phyloP scores from a whole-genome alignment of 1,284 basidiomycete species.

The Agroathelia rolfsii region DNA sequence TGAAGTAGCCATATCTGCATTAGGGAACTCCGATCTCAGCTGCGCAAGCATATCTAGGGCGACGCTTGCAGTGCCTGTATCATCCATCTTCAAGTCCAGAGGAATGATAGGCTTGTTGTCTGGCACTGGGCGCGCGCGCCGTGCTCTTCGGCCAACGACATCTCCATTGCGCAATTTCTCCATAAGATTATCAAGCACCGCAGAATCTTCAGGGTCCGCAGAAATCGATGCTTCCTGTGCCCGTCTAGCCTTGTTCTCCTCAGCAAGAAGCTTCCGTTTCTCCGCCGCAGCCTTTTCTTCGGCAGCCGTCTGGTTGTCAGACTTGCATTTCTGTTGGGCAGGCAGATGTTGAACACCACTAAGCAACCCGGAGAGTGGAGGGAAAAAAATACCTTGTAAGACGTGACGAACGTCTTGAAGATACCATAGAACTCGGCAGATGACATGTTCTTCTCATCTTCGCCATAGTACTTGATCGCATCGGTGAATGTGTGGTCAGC shows the following conservation, averaged over 20 bases:
- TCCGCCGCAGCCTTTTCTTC: conserved; percentile 57
- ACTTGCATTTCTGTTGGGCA: conserved; percentile 68
- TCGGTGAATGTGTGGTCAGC: conserved; percentile 77
- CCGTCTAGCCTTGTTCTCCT: conserved; percentile 50
- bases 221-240: conserved; percentile 30
- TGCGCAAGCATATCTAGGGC: conserved; percentile 68
- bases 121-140: conserved; percentile 35
- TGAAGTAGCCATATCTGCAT: conserved; percentile 22
- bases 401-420: conserved; percentile 91
- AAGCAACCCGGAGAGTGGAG: conserved; percentile 3
- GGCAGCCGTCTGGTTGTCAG: conserved; percentile 60
- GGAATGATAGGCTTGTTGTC: conserved; percentile 28
- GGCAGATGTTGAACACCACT: conserved; percentile 6
- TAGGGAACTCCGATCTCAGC: conserved; percentile 46
- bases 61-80: conserved; percentile 37
- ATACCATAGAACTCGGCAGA: conserved; percentile 89
- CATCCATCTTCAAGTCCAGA: conserved; percentile 30
- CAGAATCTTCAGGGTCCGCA: conserved; percentile 45
- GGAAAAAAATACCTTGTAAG: conserved; percentile 60
- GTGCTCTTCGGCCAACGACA: conserved; percentile 46
- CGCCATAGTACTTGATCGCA: conserved; percentile 83
- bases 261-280: conserved; percentile 55
- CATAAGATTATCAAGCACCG: conserved; percentile 64
- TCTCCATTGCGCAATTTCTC: conserved; percentile 67
- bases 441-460: conserved; percentile 76